Evolutionary conservation across 1,139 yeast species (phyloP).

Genomic region (Lodderomyces theae): DNA sequence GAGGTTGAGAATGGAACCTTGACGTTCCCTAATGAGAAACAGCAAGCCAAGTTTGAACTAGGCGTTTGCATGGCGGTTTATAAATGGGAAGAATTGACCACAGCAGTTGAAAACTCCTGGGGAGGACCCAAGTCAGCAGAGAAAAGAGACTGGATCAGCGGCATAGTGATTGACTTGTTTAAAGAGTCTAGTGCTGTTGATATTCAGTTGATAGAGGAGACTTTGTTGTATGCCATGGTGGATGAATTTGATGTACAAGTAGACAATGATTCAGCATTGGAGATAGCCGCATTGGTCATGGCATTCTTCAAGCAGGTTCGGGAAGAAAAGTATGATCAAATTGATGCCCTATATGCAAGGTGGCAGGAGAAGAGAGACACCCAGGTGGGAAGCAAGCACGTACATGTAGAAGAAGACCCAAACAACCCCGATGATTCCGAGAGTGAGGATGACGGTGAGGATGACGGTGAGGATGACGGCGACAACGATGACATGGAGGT

Average conservation of each 20-base stretch:
- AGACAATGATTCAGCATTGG: constrained; percentile 85
- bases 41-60: constrained; percentile 84
- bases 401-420: constrained; percentile 54
- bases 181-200: constrained; percentile 60
- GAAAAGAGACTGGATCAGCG: constrained; percentile 94
- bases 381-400: constrained; percentile 24
- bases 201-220: constrained; percentile 76
- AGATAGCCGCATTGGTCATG: constrained; percentile 66
- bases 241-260: constrained; percentile 90
- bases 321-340: constrained; percentile 46
- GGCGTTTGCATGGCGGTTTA: constrained; percentile 89
- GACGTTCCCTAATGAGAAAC: constrained; percentile 56
- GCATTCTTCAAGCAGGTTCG: constrained; percentile 64
- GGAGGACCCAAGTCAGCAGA: constrained; percentile 92
- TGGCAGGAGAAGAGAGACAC: constrained; percentile 56
- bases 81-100: constrained; percentile 82
- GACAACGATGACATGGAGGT: constrained; percentile 44
- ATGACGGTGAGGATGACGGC: constrained; percentile 43
- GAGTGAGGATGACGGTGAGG: constrained; percentile 46
- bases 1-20: constrained; percentile 44
- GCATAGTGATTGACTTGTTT: constrained; percentile 77
- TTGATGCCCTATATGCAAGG: constrained; percentile 57
- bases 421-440: constrained; percentile 55
- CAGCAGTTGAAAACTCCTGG: constrained; percentile 96
- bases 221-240: constrained; percentile 82